A percentile compares a stretch with the other conserved stretches of the same genome.
Evolutionary conservation across 2,329 filamentous ascomycete species (phyloP).

Genomic region (Fusarium circinatum): DNA sequence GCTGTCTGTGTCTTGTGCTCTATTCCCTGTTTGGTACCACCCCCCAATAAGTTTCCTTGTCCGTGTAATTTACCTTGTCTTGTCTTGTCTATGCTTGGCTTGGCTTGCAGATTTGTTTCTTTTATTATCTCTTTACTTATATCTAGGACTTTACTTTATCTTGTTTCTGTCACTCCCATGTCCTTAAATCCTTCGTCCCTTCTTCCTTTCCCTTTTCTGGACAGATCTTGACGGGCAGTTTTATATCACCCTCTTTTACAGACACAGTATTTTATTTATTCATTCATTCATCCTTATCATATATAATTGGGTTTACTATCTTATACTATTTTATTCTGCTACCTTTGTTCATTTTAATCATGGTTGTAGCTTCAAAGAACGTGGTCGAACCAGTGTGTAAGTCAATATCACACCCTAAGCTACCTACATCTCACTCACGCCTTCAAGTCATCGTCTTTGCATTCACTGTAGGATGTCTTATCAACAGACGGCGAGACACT

Average conservation of each 20-base stretch:
- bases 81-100: background rate
- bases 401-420: background rate
- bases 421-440: background rate
- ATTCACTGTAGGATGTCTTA: slow-evolving; percentile 40
- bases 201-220: background rate
- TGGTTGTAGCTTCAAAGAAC: slow-evolving; percentile 11
- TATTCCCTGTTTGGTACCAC: slow-evolving; percentile 7
- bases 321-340: too few relatives aligned
- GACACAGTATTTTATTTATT: background rate
- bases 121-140: background rate
- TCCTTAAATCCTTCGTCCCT: background rate
- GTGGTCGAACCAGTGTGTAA: slow-evolving; percentile 31
- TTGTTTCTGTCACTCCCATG: background rate
- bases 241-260: background rate
- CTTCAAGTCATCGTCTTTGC: slow-evolving; percentile 34
- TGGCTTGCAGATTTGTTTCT: background rate
- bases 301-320: background rate
- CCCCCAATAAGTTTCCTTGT: background rate
- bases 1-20: slow-evolving; percentile 6
- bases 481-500: slow-evolving; percentile 33
- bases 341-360: background rate
- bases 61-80: background rate
- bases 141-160: background rate
- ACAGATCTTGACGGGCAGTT: background rate
- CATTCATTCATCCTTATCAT: background rate